Evolutionary conservation across 1,284 basidiomycete species (phyloP).

Genomic region (Ceratobasidium sp.): DNA sequence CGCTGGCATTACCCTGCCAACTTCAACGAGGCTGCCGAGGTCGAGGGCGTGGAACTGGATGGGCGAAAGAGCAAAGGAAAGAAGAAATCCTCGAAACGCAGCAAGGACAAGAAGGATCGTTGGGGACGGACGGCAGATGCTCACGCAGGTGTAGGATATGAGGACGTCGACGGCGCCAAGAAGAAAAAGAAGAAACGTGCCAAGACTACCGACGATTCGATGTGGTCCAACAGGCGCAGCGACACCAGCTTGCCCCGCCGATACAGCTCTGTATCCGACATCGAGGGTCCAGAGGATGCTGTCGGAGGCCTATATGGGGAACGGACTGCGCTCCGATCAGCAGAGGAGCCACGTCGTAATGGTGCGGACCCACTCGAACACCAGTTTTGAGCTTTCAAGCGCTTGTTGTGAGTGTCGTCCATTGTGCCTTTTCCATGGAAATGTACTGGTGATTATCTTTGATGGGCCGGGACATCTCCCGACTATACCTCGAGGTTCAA

Average conservation of each 20-base stretch:
- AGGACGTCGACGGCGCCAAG: constrained; percentile 57
- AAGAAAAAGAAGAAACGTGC: constrained; percentile 64
- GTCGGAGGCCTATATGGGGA: constrained; percentile 73
- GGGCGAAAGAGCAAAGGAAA: constrained; percentile 61
- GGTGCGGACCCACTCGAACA: constrained; percentile 63
- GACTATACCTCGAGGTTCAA: constrained; percentile 33
- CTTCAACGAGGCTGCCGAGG: constrained; percentile 71
- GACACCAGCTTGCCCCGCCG: constrained; percentile 57
- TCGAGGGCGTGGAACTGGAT: constrained; percentile 57
- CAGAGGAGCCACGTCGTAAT: constrained; percentile 47
- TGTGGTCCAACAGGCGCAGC: constrained; percentile 28
- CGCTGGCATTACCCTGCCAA: constrained; percentile 87
- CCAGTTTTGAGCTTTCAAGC: constrained; percentile 59
- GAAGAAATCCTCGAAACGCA: constrained; percentile 59
- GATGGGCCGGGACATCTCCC: constrained; percentile 32
- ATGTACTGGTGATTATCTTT: constrained; percentile 32
- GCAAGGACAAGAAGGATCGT: constrained; percentile 77
- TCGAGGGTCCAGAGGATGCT: constrained; percentile 76
- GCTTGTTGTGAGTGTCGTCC: constrained; percentile 1
- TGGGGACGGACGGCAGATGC: constrained; percentile 88
- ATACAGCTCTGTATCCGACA: constrained; percentile 60
- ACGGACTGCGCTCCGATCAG: constrained; percentile 42
- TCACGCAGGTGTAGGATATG: constrained; percentile 62
- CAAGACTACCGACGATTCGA: constrained; percentile 61
- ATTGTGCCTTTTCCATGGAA: constrained; percentile 27